Evolutionary conservation across 2,329 filamentous ascomycete genomes (phyloP).

Genomic region (Ceratocystis huliohia): DNA sequence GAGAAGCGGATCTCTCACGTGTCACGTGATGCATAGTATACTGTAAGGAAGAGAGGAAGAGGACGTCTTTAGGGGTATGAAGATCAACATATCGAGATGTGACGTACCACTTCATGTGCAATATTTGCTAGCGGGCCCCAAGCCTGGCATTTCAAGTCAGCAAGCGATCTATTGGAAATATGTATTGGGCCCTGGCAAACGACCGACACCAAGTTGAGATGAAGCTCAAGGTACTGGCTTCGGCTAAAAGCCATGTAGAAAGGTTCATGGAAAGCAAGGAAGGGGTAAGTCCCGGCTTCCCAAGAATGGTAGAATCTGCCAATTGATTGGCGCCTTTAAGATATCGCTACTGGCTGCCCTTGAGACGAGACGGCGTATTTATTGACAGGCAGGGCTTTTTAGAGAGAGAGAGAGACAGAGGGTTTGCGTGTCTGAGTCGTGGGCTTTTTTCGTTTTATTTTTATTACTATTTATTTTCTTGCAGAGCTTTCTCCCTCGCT

Average conservation of each 20-base stretch:
- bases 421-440: not conserved
- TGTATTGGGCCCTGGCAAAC: not conserved
- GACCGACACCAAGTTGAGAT: not conserved
- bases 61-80: not conserved
- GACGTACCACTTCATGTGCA: slow-evolving; percentile 4
- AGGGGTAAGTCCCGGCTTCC: not conserved
- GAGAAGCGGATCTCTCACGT: no score
- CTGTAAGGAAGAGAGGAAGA: not conserved
- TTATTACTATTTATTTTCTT: not conserved
- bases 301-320: not conserved
- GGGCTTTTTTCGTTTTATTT: no score
- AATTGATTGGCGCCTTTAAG: not conserved
- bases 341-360: not conserved
- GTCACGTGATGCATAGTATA: no score
- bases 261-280: not conserved
- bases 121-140: not conserved
- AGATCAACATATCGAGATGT: slow-evolving; percentile 3
- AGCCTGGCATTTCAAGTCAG: not conserved
- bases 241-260: not conserved
- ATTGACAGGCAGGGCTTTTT: not conserved
- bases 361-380: not conserved
- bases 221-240: not conserved
- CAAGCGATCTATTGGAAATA: not conserved
- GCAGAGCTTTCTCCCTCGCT: not conserved
- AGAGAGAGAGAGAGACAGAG: not conserved